Conservation (phyloP, 805 yeast genomes). For the Priceomyces melissophilus region DNA sequence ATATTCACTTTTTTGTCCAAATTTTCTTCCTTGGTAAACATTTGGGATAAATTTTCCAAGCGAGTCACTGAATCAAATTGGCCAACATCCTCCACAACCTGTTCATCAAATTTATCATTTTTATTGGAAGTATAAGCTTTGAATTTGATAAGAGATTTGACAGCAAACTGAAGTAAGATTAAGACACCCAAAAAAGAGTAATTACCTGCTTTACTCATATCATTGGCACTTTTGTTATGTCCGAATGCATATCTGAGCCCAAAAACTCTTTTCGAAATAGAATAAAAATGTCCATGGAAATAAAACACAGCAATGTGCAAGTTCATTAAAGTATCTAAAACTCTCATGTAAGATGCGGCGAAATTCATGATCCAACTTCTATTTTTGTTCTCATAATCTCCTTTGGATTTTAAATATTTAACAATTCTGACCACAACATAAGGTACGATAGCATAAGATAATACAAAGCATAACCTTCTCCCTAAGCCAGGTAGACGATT, state of each 20-base stretch:
- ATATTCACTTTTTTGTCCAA: constrained; percentile 22
- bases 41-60: constrained; percentile 4
- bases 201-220: constrained; percentile 46
- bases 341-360: constrained; percentile 40
- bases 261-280: constrained; percentile 68
- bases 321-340: constrained; percentile 55
- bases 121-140: constrained; percentile 21
- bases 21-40: not conserved
- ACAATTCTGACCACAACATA: constrained; percentile 39
- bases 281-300: constrained; percentile 77
- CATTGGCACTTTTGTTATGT: constrained; percentile 48
- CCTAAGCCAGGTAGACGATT: constrained; percentile 41
- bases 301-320: constrained; percentile 80
- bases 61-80: constrained; percentile 2
- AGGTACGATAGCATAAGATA: constrained; percentile 63
- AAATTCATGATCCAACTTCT: constrained; percentile 15
- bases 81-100: not conserved
- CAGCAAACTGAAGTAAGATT: constrained; percentile 49
- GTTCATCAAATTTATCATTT: constrained; percentile 9
- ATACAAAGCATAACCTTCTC: constrained; percentile 55
- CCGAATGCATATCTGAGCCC: constrained; percentile 80
- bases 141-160: constrained; percentile 39
- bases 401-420: constrained; percentile 17
- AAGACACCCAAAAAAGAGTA: constrained; percentile 74
- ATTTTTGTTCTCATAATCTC: constrained; percentile 3